Percentiles rank a stretch among this genome's conserved stretches.
phyloP scores from a whole-genome alignment of 169 alveolate genomes.

The Sarcocystis neurona region DNA sequence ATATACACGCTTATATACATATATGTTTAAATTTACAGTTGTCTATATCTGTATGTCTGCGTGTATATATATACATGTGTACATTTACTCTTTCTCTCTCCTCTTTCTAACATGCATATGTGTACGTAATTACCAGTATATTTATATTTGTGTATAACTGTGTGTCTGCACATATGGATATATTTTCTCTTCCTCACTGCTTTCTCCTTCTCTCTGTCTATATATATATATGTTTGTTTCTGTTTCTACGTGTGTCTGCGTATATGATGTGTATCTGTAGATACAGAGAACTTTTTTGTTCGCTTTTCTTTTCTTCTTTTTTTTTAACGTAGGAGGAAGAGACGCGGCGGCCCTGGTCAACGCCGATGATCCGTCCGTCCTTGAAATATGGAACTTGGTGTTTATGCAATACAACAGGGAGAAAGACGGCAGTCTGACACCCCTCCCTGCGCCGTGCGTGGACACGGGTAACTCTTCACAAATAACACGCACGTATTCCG shows the following conservation, averaged over 20 bases:
- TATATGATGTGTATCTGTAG: not conserved
- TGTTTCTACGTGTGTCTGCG: not conserved
- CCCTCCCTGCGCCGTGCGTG: slow-evolving; percentile 89
- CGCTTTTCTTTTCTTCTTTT: not conserved
- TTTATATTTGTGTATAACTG: not conserved
- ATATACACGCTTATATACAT: not conserved
- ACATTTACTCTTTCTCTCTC: not conserved
- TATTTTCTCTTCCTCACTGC: too few species aligned
- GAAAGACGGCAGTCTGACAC: slow-evolving; percentile 82
- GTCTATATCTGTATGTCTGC: not conserved
- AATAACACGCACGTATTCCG: too few species aligned
- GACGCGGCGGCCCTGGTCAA: slow-evolving; percentile 90
- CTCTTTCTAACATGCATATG: not conserved
- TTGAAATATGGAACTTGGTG: slow-evolving; percentile 94
- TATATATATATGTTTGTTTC: not conserved
- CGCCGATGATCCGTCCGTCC: slow-evolving; percentile 92
- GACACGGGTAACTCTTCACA: slow-evolving; percentile 93
- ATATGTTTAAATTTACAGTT: not conserved
- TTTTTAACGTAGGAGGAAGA: slow-evolving; percentile 80
- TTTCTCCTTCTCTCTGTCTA: too few species aligned
- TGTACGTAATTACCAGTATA: not conserved
- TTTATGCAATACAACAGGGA: slow-evolving; percentile 93
- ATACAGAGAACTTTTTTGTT: not conserved
- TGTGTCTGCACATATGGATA: too few species aligned
- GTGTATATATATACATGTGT: not conserved